Evolutionary conservation across 768 basidiomycete genomes (phyloP), one percentile per base, ranked within the genome.

Genomic region (Rhodotorula diobovata): DNA sequence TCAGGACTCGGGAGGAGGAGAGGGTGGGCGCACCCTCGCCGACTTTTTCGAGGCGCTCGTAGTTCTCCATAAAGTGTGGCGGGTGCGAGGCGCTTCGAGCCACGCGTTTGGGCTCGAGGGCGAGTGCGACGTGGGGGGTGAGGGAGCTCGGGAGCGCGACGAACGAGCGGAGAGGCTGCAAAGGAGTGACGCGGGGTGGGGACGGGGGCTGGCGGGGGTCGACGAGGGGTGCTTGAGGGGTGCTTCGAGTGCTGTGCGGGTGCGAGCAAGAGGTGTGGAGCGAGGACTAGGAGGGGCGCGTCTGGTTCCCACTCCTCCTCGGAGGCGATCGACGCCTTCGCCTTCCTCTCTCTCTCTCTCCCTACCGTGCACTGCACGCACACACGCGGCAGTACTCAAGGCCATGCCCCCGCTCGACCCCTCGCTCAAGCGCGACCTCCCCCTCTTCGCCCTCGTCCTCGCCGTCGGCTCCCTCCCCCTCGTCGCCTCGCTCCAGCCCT

Each of bases 1-100:
- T 9, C 41, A 3, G 41, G 30, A 35, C 14, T 12, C 15, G 23
- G 23, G 50, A 32, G 61, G 48, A 20, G 57, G 34, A 54, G 43
- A 11, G 45, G 23, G 39, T 8, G 25, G 20, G 18, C 66, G 56
- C 34, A 59, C 72, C 72, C 43, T 73, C 72, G 34, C 72, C 72
- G 34, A 73, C 72, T 43, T 73, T 73, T 34, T 73, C 72, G 60
- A 73, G 54, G 14, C 63, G 63, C 48, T 67, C 60, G 64, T 73
- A 73, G 41, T 73, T 68, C 12, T 73, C 72, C 72, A 73, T 73
- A 12, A 20, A 12, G 11, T 21, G 48, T 25, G 48, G 25, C 6
- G 14, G 21, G 3, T 50, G 48, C 18, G 21, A 5, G 45, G 12
- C 5, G 4, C 9, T 41, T 10, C 15, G 45, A 45, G 45, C 15